phyloP scores from a whole-genome alignment of 177 flowering plant species.

The Telopea speciosissima region DNA sequence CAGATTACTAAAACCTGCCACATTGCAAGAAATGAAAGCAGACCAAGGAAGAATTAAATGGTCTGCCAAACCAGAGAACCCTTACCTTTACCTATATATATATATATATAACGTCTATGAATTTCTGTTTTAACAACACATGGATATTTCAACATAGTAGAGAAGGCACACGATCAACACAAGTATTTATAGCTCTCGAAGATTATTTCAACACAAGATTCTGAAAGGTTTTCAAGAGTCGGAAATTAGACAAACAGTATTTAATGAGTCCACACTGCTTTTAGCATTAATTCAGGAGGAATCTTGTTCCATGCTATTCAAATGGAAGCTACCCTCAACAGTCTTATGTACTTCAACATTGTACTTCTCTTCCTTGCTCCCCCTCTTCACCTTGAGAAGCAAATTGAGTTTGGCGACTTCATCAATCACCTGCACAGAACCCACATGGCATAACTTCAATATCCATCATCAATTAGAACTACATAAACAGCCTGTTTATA shows the following conservation, averaged over 20 bases:
- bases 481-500: background rate
- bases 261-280: background rate
- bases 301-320: slow-evolving; percentile 31
- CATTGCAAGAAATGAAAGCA: no score
- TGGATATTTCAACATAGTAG: no score
- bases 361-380: slow-evolving; percentile 39
- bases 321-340: slow-evolving; percentile 24
- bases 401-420: slow-evolving; percentile 37
- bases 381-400: slow-evolving; percentile 45
- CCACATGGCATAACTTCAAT: background rate
- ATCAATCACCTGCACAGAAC: slow-evolving; percentile 35
- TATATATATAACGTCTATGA: no score
- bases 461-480: background rate
- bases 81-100: no score
- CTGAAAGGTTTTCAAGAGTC: background rate
- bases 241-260: background rate
- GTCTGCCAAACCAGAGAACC: no score
- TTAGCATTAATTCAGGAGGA: background rate
- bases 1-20: no score
- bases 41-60: no score
- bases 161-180: no score
- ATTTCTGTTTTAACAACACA: no score
- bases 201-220: background rate
- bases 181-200: no score
- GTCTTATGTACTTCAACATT: slow-evolving; percentile 42